Percentiles rank a stretch among this genome's conserved stretches.
Evolutionary conservation across 164 flowering plant species (phyloP).

Genomic region (Annona cherimola): DNA sequence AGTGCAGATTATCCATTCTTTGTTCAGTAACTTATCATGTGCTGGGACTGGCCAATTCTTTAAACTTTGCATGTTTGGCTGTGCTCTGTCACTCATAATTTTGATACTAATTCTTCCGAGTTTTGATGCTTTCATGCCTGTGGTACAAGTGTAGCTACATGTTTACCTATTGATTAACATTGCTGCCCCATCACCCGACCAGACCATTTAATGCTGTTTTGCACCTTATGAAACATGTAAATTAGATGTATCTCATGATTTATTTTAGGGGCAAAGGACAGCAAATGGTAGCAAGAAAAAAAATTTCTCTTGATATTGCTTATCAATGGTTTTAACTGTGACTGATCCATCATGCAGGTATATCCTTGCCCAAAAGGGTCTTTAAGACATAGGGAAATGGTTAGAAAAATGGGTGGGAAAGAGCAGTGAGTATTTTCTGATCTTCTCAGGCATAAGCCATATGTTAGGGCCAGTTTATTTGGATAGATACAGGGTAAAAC

Average conservation of each 20-base stretch:
- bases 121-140: too few species aligned
- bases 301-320: neutral
- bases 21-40: too few species aligned
- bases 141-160: too few species aligned
- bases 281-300: neutral
- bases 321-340: neutral
- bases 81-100: too few species aligned
- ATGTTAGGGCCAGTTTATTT: neutral
- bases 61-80: too few species aligned
- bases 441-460: neutral
- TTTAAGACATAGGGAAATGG: conserved; percentile 57
- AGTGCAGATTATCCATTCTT: too few species aligned
- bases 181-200: too few species aligned
- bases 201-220: neutral
- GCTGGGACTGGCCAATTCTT: too few species aligned
- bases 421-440: conserved; percentile 50
- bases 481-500: too few species aligned
- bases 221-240: neutral
- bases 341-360: conserved; percentile 32
- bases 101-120: too few species aligned
- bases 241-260: neutral
- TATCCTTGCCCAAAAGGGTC: conserved; percentile 89
- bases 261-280: neutral
- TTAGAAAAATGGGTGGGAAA: conserved; percentile 60
- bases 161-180: too few species aligned